Percentiles rank a stretch among this genome's conserved stretches.
Conservation (phyloP, 495 filamentous ascomycete genomes). For the Neurospora hispaniola region DNA sequence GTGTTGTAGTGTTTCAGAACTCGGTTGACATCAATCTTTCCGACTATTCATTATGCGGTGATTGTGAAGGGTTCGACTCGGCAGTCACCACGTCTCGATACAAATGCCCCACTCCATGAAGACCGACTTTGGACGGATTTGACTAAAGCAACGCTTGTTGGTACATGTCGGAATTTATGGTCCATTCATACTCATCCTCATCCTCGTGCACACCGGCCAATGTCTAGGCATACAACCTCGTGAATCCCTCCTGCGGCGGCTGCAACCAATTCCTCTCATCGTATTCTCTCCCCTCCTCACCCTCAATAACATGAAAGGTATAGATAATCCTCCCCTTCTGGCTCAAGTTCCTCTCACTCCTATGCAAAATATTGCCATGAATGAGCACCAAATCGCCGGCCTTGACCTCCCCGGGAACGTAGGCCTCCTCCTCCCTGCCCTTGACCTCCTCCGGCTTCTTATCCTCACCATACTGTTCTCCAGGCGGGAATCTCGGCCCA, state of each 20-base stretch:
- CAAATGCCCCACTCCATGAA: not conserved
- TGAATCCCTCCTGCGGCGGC: slow-evolving; percentile 67
- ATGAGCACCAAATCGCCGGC: slow-evolving; percentile 85
- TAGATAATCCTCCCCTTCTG: slow-evolving; percentile 84
- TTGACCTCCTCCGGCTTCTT: not conserved
- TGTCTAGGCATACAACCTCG: slow-evolving; percentile 40
- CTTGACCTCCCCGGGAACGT: slow-evolving; percentile 69
- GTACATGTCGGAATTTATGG: not conserved
- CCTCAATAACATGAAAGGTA: slow-evolving; percentile 96
- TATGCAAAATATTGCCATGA: slow-evolving; percentile 92
- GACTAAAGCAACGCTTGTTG: not conserved
- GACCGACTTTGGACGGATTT: not conserved
- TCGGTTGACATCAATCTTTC: not conserved
- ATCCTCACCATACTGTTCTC: slow-evolving; percentile 29
- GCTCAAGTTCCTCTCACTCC: slow-evolving; percentile 87
- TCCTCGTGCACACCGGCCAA: not conserved
- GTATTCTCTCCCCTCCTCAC: slow-evolving; percentile 53
- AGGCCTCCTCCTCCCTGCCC: slow-evolving; percentile 25
- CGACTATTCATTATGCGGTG: not conserved
- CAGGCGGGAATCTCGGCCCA: slow-evolving; percentile 30
- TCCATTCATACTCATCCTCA: not conserved
- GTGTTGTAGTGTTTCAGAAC: not conserved
- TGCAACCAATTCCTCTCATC: slow-evolving; percentile 90
- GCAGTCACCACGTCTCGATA: not conserved
- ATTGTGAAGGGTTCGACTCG: not conserved